A percentile compares a stretch with the other conserved stretches of the same genome.
These are phyloP conservation scores for Penicillium crystallinum DNA, from an alignment of 495 filamentous ascomycete species.

Conservation along the genomic window DNA sequence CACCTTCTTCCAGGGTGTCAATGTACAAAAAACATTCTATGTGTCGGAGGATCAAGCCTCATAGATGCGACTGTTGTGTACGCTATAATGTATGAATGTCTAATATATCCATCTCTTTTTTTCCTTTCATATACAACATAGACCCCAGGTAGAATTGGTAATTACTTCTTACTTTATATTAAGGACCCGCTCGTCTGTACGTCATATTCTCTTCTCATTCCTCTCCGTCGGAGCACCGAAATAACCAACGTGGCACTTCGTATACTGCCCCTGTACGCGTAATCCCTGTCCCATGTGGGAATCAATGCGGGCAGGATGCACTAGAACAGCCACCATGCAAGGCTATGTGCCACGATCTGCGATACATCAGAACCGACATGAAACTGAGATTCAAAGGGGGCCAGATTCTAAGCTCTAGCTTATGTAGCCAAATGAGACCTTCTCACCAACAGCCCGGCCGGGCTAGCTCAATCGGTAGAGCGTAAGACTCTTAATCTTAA, in stretches of 20 bases:
- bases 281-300: background rate
- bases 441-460: conserved; percentile 29
- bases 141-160: too few relatives aligned
- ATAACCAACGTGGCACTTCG: background rate
- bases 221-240: background rate
- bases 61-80: background rate
- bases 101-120: background rate
- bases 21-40: conserved; percentile 38
- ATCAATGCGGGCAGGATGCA: background rate
- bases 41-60: conserved; percentile 26
- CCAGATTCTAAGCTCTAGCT: background rate
- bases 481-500: conserved; percentile 80
- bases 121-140: too few relatives aligned
- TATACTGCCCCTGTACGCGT: background rate
- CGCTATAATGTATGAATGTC: background rate
- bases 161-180: too few relatives aligned
- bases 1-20: conserved; percentile 28
- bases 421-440: too few relatives aligned
- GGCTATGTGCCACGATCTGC: background rate
- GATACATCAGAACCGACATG: background rate
- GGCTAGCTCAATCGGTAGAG: conserved; percentile 81
- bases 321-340: background rate
- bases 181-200: too few relatives aligned
- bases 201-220: too few relatives aligned
- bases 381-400: background rate